Evolutionary conservation across 352 stramenopile genomes (phyloP).

Genomic region (Phytophthora pini): DNA sequence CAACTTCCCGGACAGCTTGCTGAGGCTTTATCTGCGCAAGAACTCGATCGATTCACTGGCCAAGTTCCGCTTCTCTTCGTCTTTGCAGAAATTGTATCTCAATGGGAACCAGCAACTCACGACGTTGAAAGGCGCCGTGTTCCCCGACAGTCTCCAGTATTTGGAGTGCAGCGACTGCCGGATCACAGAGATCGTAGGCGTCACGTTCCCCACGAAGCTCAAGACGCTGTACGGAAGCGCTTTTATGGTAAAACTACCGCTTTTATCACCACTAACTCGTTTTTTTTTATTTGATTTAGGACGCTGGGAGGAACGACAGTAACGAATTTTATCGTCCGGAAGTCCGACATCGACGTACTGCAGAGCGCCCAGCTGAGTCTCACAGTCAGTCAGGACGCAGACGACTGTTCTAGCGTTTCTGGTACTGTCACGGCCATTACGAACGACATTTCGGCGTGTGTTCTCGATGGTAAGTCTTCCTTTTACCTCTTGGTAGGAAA

Average conservation of each 20-base stretch:
- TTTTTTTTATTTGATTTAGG: slow-evolving; percentile 15
- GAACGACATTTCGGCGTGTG: slow-evolving; percentile 30
- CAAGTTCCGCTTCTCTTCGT: slow-evolving; percentile 36
- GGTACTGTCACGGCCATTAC: slow-evolving; percentile 32
- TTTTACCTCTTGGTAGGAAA: neutral
- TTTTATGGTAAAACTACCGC: neutral
- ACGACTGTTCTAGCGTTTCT: slow-evolving; percentile 28
- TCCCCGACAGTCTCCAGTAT: slow-evolving; percentile 49
- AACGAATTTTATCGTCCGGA: slow-evolving; percentile 41
- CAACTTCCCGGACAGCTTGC: slow-evolving; percentile 29
- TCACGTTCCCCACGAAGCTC: slow-evolving; percentile 39
- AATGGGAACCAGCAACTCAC: slow-evolving; percentile 53
- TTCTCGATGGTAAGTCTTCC: slow-evolving; percentile 33
- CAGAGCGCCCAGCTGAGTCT: slow-evolving; percentile 35
- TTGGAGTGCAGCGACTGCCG: slow-evolving; percentile 43
- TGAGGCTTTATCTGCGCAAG: slow-evolving; percentile 37
- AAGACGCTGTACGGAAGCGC: slow-evolving; percentile 38
- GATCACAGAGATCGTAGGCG: slow-evolving; percentile 33
- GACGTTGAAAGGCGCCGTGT: slow-evolving; percentile 46
- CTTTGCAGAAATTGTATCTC: slow-evolving; percentile 39
- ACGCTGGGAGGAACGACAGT: slow-evolving; percentile 33
- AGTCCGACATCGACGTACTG: slow-evolving; percentile 44
- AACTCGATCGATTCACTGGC: slow-evolving; percentile 43
- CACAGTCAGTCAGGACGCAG: slow-evolving; percentile 23
- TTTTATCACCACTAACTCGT: slow-evolving; percentile 9